Percentiles rank a stretch among this genome's conserved stretches.
Evolutionary conservation across 441 rosid species (phyloP).

Genomic region (Corymbia calophylla): DNA sequence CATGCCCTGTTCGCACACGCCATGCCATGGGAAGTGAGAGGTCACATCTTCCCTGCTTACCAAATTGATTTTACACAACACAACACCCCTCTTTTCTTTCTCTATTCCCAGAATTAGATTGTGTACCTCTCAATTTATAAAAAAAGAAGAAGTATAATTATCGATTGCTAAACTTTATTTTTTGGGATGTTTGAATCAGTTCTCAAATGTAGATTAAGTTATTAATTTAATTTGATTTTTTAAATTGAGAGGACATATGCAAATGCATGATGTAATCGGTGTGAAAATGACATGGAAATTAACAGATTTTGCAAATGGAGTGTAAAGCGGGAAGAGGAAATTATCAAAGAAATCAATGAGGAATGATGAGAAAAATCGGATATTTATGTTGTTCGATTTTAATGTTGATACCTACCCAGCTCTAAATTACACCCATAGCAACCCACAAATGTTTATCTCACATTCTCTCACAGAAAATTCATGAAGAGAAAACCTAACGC

Average conservation of each 20-base stretch:
- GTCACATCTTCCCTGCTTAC: background rate
- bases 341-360: fast-evolving
- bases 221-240: background rate
- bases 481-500: background rate
- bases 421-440: background rate
- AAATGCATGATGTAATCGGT: fast-evolving
- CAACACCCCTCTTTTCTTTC: background rate
- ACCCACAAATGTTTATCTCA: background rate
- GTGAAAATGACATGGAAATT: background rate
- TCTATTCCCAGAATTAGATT: background rate
- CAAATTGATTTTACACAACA: background rate
- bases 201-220: background rate
- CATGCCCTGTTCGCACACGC: background rate
- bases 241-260: background rate
- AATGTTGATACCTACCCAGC: background rate
- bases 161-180: background rate
- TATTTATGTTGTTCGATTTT: background rate
- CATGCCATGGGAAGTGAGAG: background rate
- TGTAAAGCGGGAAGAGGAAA: background rate
- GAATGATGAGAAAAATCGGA: background rate
- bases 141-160: too few relatives aligned
- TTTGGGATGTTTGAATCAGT: background rate
- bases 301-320: background rate
- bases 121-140: background rate
- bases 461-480: background rate